A percentile compares a stretch with the other conserved stretches of the same genome.
phyloP scores from a whole-genome alignment of 192 early-diverging fungal genomes.

The Podila horticola region DNA sequence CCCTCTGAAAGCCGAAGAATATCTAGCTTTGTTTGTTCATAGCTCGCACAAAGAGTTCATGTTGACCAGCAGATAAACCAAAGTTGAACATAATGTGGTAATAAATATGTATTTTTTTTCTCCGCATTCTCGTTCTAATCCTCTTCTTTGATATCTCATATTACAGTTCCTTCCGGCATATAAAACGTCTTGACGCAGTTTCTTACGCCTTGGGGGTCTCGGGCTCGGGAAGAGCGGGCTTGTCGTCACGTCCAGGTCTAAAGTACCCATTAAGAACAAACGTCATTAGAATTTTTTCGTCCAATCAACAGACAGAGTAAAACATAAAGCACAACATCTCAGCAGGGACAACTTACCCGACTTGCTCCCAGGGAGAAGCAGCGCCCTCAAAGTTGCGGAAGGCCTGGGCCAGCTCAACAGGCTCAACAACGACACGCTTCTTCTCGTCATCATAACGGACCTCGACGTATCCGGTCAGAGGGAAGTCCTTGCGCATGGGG shows the following conservation, averaged over 20 bases:
- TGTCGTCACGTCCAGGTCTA: conserved; percentile 53
- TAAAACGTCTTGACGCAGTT: neutral
- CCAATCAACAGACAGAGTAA: neutral
- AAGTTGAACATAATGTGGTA: neutral
- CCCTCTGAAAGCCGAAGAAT: no score
- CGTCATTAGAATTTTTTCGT: neutral
- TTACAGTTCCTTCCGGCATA: neutral
- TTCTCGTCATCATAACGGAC: conserved; percentile 98
- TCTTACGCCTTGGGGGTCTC: conserved; percentile 50
- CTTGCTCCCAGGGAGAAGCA: conserved; percentile 94
- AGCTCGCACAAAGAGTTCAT: no score
- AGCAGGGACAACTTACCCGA: conserved; percentile 52
- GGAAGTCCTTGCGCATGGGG: conserved; percentile 97
- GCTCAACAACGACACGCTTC: conserved; percentile 97
- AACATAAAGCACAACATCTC: neutral
- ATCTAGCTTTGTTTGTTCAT: no score
- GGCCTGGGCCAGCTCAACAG: conserved; percentile 94
- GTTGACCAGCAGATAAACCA: no score
- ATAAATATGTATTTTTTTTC: neutral
- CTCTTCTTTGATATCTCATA: neutral
- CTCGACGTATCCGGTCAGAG: conserved; percentile 98
- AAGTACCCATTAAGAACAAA: neutral
- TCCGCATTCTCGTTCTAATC: neutral
- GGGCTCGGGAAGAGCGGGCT: conserved; percentile 49
- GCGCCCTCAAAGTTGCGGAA: conserved; percentile 96